These are phyloP conservation scores for Hordeum marinum DNA, from an alignment of 176 grass and related monocot species.

Conservation along the genomic window DNA sequence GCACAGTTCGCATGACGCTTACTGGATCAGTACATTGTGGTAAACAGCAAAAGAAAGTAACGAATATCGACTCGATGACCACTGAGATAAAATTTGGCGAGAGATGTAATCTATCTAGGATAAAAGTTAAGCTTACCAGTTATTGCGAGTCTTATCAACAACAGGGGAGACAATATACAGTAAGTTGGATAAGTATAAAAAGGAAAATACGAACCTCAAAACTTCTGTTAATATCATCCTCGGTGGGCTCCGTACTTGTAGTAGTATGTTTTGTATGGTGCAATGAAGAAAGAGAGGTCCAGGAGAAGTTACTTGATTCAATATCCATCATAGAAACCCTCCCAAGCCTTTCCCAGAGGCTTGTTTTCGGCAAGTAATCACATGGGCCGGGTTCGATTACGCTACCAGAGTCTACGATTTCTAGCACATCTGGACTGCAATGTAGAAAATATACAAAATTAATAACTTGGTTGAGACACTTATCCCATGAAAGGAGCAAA, in stretches of 20 bases:
- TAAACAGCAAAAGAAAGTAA: neutral
- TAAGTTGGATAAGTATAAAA: neutral
- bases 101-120: neutral
- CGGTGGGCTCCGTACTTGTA: slow-evolving; percentile 51
- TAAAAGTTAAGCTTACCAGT: neutral
- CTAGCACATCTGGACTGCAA: slow-evolving; percentile 48
- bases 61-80: neutral
- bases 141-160: slow-evolving; percentile 2
- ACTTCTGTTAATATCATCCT: slow-evolving; percentile 81
- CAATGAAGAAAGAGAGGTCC: slow-evolving; percentile 69
- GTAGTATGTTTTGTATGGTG: slow-evolving; percentile 82
- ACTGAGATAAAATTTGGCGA: neutral
- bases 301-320: slow-evolving; percentile 66
- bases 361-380: slow-evolving; percentile 45
- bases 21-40: neutral
- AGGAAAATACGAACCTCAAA: slow-evolving; percentile 57
- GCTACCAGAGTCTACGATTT: slow-evolving; percentile 24
- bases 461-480: neutral
- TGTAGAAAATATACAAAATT: neutral
- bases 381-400: slow-evolving; percentile 11
- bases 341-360: slow-evolving; percentile 73
- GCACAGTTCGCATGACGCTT: neutral
- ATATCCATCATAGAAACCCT: slow-evolving; percentile 80
- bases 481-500: neutral
- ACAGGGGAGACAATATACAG: neutral